Conservation (phyloP, 148 eudicot genomes). For the Nepenthes mirabilis region DNA sequence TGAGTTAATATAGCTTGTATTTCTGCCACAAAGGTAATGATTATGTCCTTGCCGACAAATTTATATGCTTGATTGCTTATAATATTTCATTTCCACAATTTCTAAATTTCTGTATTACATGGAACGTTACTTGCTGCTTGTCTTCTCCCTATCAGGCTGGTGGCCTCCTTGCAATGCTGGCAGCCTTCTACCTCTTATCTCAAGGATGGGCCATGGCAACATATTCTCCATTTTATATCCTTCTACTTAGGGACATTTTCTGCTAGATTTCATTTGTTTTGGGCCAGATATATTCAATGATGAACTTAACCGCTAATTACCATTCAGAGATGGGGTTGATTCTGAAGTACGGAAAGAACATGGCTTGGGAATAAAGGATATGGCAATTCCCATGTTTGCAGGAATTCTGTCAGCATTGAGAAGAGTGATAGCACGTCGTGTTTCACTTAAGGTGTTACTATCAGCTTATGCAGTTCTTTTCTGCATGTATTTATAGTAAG, state of each 20-base stretch:
- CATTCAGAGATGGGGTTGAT: slow-evolving; percentile 39
- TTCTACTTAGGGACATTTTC: slow-evolving; percentile 9
- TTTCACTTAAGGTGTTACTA: slow-evolving; percentile 75
- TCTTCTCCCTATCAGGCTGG: slow-evolving; percentile 44
- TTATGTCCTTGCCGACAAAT: too few relatives aligned
- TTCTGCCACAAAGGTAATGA: too few relatives aligned
- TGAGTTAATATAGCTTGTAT: too few relatives aligned
- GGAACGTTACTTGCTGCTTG: background rate
- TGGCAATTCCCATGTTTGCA: slow-evolving; percentile 70
- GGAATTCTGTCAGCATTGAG: slow-evolving; percentile 93
- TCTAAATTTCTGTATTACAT: background rate
- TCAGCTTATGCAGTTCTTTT: background rate
- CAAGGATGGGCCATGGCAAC: slow-evolving; percentile 95
- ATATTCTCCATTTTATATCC: slow-evolving; percentile 87
- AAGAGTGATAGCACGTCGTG: slow-evolving; percentile 83
- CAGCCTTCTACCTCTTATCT: slow-evolving; percentile 75
- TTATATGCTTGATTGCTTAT: too few relatives aligned
- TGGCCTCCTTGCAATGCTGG: slow-evolving; percentile 79
- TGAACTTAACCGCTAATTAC: slow-evolving; percentile 64
- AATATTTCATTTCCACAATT: background rate
- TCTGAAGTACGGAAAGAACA: slow-evolving; percentile 37
- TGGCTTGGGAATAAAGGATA: slow-evolving; percentile 48
- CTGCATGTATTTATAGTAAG: background rate
- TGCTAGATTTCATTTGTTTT: background rate
- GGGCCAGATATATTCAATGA: slow-evolving; percentile 2